Evolutionary conservation across 768 basidiomycete genomes (phyloP), one percentile per base, ranked within the genome.

Genomic region (Mycena chlorophos): DNA sequence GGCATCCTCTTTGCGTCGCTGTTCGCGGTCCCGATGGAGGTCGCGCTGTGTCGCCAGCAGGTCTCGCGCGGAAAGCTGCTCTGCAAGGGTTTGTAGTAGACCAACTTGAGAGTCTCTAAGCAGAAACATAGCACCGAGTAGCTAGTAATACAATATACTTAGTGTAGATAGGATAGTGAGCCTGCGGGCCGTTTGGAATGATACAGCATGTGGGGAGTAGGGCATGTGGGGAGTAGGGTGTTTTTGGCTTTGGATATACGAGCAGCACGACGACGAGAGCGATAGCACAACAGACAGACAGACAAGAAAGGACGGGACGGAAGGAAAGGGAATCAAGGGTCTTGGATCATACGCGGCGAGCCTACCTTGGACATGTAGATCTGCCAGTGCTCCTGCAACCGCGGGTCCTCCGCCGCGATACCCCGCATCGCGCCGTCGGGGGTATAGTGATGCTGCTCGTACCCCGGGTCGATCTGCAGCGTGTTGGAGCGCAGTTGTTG

Each of bases 31-130:
- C 89, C 89, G 26, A 87, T 83, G 14, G 92, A 94, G 70, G 64
- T 94, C 3, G 78, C 74, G 56, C 77, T 94, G n/a, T 94, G 92
- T 65, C 82, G 74, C 56, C 78, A 78, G 6, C 93, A 95, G 67
- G 81, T 86, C 0, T 71, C 73, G 20, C 75, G 89, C 56, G 90
- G 89, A 20, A 89, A 87, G 73, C 67, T 73, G 66, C 67, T 91
- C 4, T 96, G 93, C 65, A 78, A 78, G 64, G 80, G 81, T 5
- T 63, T 92, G 49, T 92, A 69, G 59, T 25, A 40, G 12, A 17
- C 10, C 17, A 43, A 43, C 10, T 10, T 10, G 34, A 37, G n/a
- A 10, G 34, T 37, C 34, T 10, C 12, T 37, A 10, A 10, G n/a
- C 34, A 37, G 10, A 10, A n/a, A n/a, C 34, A 10, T 10, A 37